Conservation (phyloP, 768 basidiomycete species). For the Kondoa malvinella region DNA sequence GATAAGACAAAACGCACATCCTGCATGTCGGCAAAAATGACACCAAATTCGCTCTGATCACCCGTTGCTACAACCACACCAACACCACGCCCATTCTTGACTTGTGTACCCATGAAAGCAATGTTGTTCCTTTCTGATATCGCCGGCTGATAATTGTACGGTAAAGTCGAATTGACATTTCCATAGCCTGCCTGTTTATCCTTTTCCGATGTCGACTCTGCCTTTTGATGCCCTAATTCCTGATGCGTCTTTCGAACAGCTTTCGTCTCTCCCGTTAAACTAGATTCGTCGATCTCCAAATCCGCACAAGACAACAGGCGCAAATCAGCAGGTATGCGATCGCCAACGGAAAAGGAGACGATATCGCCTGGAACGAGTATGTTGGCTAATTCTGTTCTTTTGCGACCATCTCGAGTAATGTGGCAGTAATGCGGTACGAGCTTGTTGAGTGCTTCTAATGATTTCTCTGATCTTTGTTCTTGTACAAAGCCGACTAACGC, state of each 20-base stretch:
- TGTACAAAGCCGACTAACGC: slow-evolving; percentile 75
- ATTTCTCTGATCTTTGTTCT: slow-evolving; percentile 84
- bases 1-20: slow-evolving; percentile 41
- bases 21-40: slow-evolving; percentile 97
- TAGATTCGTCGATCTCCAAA: slow-evolving; percentile 87
- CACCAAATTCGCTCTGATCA: slow-evolving; percentile 76
- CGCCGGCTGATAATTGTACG: slow-evolving; percentile 28
- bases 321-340: slow-evolving; percentile 85
- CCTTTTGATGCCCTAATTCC: slow-evolving; percentile 36
- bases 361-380: slow-evolving; percentile 93
- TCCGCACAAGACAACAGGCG: slow-evolving; percentile 65
- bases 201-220: slow-evolving; percentile 18
- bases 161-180: slow-evolving; percentile 3
- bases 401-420: slow-evolving; percentile 59
- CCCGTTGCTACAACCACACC: slow-evolving; percentile 80
- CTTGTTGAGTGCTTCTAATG: slow-evolving; percentile 84
- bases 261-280: slow-evolving; percentile 79
- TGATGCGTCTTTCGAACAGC: slow-evolving; percentile 52
- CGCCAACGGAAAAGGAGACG: slow-evolving; percentile 72
- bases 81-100: slow-evolving; percentile 67
- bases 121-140: slow-evolving; percentile 74
- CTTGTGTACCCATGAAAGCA: slow-evolving; percentile 90
- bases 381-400: slow-evolving; percentile 72
- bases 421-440: slow-evolving; percentile 94
- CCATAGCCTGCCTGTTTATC: not conserved